A percentile compares a stretch with the other conserved stretches of the same genome.
Evolutionary conservation across 1,284 basidiomycete genomes (phyloP).

Genomic region (Amylostereum areolatum): DNA sequence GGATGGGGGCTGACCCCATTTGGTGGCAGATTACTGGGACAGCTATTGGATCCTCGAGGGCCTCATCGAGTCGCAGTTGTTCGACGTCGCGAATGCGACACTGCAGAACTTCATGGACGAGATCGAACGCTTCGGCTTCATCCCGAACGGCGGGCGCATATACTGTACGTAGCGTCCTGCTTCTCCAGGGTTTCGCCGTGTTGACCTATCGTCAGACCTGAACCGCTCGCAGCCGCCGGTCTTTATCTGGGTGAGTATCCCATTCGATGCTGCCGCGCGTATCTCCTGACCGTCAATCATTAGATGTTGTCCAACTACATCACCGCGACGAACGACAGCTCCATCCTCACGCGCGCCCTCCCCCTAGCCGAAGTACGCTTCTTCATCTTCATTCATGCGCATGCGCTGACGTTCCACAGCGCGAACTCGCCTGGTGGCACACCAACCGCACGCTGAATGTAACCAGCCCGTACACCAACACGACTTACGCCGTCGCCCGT

Average conservation of each 20-base stretch:
- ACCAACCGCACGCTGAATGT: slow-evolving; percentile 71
- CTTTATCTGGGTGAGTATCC: slow-evolving; percentile 61
- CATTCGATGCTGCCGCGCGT: neutral
- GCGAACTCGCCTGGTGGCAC: slow-evolving; percentile 80
- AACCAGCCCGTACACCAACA: slow-evolving; percentile 67
- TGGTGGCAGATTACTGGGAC: slow-evolving; percentile 67
- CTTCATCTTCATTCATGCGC: neutral
- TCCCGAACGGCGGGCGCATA: slow-evolving; percentile 87
- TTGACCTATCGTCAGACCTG: slow-evolving; percentile 45
- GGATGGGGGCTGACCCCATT: neutral
- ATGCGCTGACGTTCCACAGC: slow-evolving; percentile 28
- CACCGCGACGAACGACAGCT: slow-evolving; percentile 50
- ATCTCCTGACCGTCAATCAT: slow-evolving; percentile 2
- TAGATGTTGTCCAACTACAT: slow-evolving; percentile 70
- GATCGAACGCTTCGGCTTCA: slow-evolving; percentile 75
- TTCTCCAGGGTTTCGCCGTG: neutral
- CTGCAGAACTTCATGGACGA: slow-evolving; percentile 93
- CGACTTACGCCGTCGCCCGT: slow-evolving; percentile 60
- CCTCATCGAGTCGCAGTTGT: slow-evolving; percentile 73
- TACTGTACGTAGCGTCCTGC: slow-evolving; percentile 50
- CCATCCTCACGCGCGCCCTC: slow-evolving; percentile 58
- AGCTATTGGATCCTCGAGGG: slow-evolving; percentile 87
- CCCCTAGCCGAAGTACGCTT: slow-evolving; percentile 49
- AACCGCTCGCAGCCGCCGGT: slow-evolving; percentile 88
- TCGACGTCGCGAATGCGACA: slow-evolving; percentile 67